Evolutionary conservation across 345 rosid species (phyloP), one percentile per base, ranked within the genome.

Genomic region (Schrenkiella parvula): DNA sequence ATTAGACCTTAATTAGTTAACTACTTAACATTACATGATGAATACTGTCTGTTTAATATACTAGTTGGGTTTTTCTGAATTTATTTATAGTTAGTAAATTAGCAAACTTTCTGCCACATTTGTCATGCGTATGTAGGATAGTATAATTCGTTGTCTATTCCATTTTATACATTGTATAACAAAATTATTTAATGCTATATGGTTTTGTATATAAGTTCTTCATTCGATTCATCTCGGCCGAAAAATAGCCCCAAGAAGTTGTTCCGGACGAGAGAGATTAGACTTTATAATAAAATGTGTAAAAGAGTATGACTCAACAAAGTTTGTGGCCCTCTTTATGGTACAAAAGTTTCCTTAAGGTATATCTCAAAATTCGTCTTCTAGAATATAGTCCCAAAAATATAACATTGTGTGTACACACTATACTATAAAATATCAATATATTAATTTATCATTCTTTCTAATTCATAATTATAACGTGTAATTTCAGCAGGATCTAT

Each of bases 141-240:
- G 62, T 61, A 71, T 71, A 50, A 61, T 60, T 71, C 32, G 68
- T 21, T 71, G 13, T 61, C 62, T 71, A 26, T 41, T 21, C 59
- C 21, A 60, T 18, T 61, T 50, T 28, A 15, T 52, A 26, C 18
- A 61, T 51, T 48, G 51, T 25, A 48, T 51, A 18, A 60, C 29
- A 60, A 35, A 48, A n/a, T 19, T 38, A 61, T 50, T n/a, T 9
- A 48, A 25, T 50, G 14, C 58, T 51, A 50, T 60, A 23, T 25
- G 26, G 50, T 60, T 25, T n/a, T n/a, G n/a, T n/a, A n/a, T n/a
- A n/a, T n/a, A n/a, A n/a, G n/a, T n/a, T n/a, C n/a, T n/a, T n/a
- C n/a, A n/a, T n/a, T n/a, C n/a, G n/a, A n/a, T n/a, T n/a, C n/a
- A n/a, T n/a, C n/a, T n/a, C n/a, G n/a, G n/a, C n/a, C n/a, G n/a